Evolutionary conservation across 2,329 filamentous ascomycete genomes (phyloP).

Genomic region (Pyrenophora graminea): DNA sequence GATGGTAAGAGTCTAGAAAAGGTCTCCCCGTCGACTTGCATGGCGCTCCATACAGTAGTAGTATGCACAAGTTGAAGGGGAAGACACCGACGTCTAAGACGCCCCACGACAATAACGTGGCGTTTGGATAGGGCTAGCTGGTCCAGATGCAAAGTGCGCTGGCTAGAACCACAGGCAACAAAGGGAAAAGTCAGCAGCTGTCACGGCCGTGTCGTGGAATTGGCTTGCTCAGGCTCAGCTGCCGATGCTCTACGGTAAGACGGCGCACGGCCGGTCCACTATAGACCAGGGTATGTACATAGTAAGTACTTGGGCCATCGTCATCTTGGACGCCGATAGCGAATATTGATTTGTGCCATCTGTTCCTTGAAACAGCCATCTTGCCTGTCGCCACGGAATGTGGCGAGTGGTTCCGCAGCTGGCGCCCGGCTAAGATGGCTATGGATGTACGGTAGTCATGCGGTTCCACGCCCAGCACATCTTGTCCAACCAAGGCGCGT

Average conservation of each 20-base stretch:
- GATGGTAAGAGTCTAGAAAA: conserved; percentile 32
- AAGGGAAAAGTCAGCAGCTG: conserved; percentile 1
- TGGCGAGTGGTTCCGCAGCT: conserved; percentile 25
- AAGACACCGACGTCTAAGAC: conserved; percentile 11
- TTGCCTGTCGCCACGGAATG: conserved; percentile 19
- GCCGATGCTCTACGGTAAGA: conserved; percentile 4
- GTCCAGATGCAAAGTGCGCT: conserved; percentile 10
- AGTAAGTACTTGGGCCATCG: conserved; percentile 28
- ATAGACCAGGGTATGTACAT: conserved; percentile 24
- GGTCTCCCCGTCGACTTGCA: conserved; percentile 27
- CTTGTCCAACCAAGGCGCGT: conserved; percentile 11
- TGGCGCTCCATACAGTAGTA: conserved; percentile 23
- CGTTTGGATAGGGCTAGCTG: conserved; percentile 5
- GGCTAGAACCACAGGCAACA: conserved; percentile 1
- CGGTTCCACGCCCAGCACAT: conserved; percentile 8
- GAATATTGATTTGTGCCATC: conserved; percentile 36
- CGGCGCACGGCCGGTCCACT: conserved; percentile 24
- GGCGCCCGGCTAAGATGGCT: conserved; percentile 7
- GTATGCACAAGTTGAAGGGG: conserved; percentile 16
- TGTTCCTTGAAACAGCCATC: conserved; percentile 18
- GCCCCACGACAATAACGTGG: conserved; percentile 24
- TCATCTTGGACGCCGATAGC: conserved; percentile 34
- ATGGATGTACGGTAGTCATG: conserved; percentile 15
- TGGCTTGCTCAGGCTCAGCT: conserved; percentile 12
- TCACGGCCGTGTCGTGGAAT: background rate